Evolutionary conservation across 2,329 filamentous ascomycete species (phyloP).

Genomic region (Exophiala spinifera): DNA sequence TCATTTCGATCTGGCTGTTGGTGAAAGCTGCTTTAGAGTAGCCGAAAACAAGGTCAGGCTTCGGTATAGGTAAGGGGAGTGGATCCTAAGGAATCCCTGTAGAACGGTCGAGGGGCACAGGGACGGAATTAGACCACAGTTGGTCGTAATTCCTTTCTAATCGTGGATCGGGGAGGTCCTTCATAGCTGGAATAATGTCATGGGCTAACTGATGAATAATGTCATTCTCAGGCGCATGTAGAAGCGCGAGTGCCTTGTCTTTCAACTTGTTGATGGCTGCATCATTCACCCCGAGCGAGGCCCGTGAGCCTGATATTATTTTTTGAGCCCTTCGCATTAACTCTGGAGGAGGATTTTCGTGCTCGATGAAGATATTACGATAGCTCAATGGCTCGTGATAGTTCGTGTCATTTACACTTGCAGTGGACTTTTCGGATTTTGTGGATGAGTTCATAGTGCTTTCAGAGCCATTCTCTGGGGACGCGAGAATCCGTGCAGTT

Average conservation of each 20-base stretch:
- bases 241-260: too few relatives aligned
- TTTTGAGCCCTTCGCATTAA: slow-evolving; percentile 7
- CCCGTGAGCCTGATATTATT: slow-evolving; percentile 11
- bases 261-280: slow-evolving; percentile 3
- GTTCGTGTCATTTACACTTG: slow-evolving; percentile 10
- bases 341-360: slow-evolving; percentile 3
- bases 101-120: slow-evolving; percentile 9
- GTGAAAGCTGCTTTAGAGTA: slow-evolving; percentile 23
- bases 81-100: too few relatives aligned
- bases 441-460: slow-evolving; percentile 3
- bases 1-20: slow-evolving; percentile 6
- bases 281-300: slow-evolving; percentile 13
- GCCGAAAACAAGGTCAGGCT: slow-evolving; percentile 19
- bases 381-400: slow-evolving; percentile 8
- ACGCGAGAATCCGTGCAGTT: too few relatives aligned
- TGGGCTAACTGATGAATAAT: slow-evolving; percentile 10
- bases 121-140: slow-evolving; percentile 16
- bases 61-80: slow-evolving; percentile 16
- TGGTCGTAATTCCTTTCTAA: slow-evolving; percentile 7
- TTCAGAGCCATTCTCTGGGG: slow-evolving; percentile 2
- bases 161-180: slow-evolving; percentile 7
- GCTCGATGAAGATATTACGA: slow-evolving; percentile 14
- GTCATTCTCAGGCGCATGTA: slow-evolving; percentile 4
- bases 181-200: slow-evolving; percentile 13
- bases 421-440: slow-evolving; percentile 11